A percentile compares a stretch with the other conserved stretches of the same genome.
Conservation (phyloP, 2,329 filamentous ascomycete genomes). For the Colletotrichum sp. region DNA sequence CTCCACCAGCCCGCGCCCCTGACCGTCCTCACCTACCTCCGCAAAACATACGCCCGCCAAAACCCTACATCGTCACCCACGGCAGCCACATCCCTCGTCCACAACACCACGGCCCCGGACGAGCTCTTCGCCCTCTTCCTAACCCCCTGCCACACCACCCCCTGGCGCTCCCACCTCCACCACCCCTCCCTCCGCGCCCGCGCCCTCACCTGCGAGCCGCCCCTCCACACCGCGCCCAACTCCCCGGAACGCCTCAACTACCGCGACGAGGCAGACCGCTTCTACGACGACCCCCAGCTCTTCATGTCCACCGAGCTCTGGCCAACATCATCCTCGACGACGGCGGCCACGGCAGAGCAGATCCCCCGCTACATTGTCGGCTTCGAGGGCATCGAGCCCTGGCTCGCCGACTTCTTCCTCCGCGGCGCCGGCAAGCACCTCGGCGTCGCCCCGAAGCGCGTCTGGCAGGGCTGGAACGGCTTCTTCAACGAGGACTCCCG, state of each 20-base stretch:
- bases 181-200: slow-evolving; percentile 78
- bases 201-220: slow-evolving; percentile 90
- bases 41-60: slow-evolving; percentile 70
- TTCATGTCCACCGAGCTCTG: slow-evolving; percentile 66
- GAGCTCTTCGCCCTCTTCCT: slow-evolving; percentile 79
- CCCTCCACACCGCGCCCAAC: slow-evolving; percentile 68
- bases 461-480: slow-evolving; percentile 65
- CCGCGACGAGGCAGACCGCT: slow-evolving; percentile 87
- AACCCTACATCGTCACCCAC: slow-evolving; percentile 41
- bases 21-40: slow-evolving; percentile 75
- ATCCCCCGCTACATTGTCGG: slow-evolving; percentile 65
- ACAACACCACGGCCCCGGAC: slow-evolving; percentile 32
- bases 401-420: slow-evolving; percentile 49
- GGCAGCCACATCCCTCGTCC: slow-evolving; percentile 25
- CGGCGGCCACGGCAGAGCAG: slow-evolving; percentile 27
- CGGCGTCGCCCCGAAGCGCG: slow-evolving; percentile 48
- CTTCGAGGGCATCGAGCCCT: slow-evolving; percentile 62
- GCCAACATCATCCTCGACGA: slow-evolving; percentile 28
- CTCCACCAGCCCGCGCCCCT: slow-evolving; percentile 84
- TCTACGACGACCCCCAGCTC: slow-evolving; percentile 70
- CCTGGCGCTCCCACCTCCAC: slow-evolving; percentile 89
- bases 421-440: slow-evolving; percentile 42
- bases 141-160: slow-evolving; percentile 95
- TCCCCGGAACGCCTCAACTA: slow-evolving; percentile 70
- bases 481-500: slow-evolving; percentile 67